Percentiles rank a stretch among this genome's conserved stretches.
These are phyloP conservation scores for Aegilops sharonensis DNA, from an alignment of 176 grass and related monocot species.

Conservation along the genomic window DNA sequence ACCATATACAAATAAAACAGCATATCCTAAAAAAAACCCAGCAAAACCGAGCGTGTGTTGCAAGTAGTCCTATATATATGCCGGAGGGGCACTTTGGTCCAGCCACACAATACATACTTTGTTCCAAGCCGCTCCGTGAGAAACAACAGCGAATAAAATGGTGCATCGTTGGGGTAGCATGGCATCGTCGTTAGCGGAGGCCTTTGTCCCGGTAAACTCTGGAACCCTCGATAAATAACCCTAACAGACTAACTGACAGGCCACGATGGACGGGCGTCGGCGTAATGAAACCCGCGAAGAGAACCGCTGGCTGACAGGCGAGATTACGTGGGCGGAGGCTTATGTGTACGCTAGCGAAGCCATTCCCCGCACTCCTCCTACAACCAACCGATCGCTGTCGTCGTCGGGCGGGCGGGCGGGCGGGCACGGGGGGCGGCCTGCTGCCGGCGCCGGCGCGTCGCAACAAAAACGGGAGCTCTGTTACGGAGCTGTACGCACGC, in stretches of 20 bases:
- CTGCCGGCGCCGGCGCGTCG: constrained; percentile 13
- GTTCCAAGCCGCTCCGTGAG: neutral
- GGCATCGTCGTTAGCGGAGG: neutral
- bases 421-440: neutral
- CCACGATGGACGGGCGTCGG: neutral
- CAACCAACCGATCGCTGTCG: neutral
- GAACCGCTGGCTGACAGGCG: neutral
- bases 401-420: neutral
- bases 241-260: neutral
- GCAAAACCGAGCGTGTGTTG: no score
- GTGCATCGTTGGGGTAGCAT: constrained; percentile 8
- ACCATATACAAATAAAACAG: no score
- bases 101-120: neutral
- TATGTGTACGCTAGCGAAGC: neutral
- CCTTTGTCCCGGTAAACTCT: neutral
- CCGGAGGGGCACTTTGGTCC: neutral
- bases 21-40: no score
- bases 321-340: neutral
- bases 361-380: neutral
- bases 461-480: neutral
- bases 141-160: neutral
- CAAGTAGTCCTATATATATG: neutral
- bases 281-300: neutral
- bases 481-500: neutral
- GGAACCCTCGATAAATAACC: neutral